Evolutionary conservation across 306 rosid species (phyloP).

Genomic region (Lathyrus oleraceus): DNA sequence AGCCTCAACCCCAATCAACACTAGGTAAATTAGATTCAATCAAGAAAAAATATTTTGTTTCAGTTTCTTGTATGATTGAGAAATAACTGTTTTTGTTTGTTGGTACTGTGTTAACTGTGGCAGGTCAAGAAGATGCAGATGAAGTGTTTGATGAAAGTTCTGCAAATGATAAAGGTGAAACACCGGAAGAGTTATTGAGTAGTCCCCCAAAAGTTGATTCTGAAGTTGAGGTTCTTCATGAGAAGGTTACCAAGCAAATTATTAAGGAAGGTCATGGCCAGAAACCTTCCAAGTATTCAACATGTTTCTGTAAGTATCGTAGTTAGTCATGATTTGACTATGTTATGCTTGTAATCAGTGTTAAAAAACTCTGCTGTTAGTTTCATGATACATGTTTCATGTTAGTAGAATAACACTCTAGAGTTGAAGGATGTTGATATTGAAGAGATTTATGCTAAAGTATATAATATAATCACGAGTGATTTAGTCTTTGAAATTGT

Average conservation of each 20-base stretch:
- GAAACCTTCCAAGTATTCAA: constrained; percentile 83
- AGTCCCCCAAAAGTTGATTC: constrained; percentile 83
- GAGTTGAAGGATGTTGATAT: neutral
- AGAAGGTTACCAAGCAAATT: constrained; percentile 79
- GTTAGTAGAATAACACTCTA: neutral
- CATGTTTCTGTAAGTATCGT: constrained; percentile 79
- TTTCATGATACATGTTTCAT: neutral
- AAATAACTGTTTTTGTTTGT: neutral
- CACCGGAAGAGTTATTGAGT: constrained; percentile 50
- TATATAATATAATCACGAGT: neutral
- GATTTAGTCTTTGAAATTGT: neutral
- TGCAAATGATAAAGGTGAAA: constrained; percentile 65
- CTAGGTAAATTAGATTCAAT: constrained; percentile 30
- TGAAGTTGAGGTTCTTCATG: constrained; percentile 70
- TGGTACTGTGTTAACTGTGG: constrained; percentile 3
- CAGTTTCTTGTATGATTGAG: neutral
- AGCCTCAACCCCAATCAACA: constrained; percentile 43
- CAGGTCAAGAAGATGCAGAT: constrained; percentile 60
- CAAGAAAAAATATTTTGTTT: neutral
- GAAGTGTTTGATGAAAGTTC: constrained; percentile 64
- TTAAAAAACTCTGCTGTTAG: neutral
- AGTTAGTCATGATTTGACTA: neutral
- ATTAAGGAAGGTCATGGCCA: constrained; percentile 87
- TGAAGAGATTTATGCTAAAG: neutral
- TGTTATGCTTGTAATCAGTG: constrained; percentile 5